Percentiles rank a stretch among this genome's conserved stretches.
Evolutionary conservation across 306 rosid species (phyloP).

Genomic region (Dalbergia cochinchinensis): DNA sequence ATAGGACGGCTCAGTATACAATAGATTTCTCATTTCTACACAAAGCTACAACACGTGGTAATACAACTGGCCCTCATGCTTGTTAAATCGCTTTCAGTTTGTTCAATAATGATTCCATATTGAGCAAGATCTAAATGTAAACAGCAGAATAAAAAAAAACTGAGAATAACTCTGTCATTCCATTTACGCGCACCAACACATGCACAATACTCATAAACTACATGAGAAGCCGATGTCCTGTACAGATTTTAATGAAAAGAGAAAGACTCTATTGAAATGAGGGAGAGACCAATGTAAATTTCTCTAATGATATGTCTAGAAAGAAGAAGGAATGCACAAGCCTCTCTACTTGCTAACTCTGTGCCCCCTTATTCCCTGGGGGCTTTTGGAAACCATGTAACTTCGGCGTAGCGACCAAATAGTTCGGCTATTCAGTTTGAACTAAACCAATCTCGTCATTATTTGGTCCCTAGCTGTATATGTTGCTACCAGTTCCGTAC

Average conservation of each 20-base stretch:
- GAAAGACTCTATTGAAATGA: background rate
- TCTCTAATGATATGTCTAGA: slow-evolving; percentile 1
- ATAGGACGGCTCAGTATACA: background rate
- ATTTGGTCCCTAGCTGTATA: slow-evolving; percentile 31
- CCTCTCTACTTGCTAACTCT: slow-evolving; percentile 9
- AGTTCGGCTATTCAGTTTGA: slow-evolving; percentile 26
- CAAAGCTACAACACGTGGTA: background rate
- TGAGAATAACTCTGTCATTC: background rate
- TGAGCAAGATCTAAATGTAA: slow-evolving; percentile 11
- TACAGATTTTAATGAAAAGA: slow-evolving; percentile 5
- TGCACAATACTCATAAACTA: slow-evolving; percentile 1
- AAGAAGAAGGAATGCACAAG: slow-evolving; percentile 25
- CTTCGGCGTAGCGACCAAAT: slow-evolving; percentile 33
- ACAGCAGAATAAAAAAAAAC: background rate
- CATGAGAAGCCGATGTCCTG: slow-evolving; percentile 4
- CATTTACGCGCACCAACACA: no score
- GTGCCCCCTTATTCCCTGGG: slow-evolving; percentile 20
- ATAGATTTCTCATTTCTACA: slow-evolving; percentile 5
- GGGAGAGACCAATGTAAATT: slow-evolving; percentile 18
- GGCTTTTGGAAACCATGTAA: slow-evolving; percentile 30
- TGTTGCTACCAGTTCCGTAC: slow-evolving; percentile 22
- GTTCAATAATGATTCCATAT: background rate
- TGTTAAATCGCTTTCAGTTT: slow-evolving; percentile 14
- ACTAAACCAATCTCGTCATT: slow-evolving; percentile 8
- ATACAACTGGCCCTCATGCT: background rate